A percentile compares a stretch with the other conserved stretches of the same genome.
phyloP scores from a whole-genome alignment of 192 early-diverging fungal species.

The Backusella westeae region DNA sequence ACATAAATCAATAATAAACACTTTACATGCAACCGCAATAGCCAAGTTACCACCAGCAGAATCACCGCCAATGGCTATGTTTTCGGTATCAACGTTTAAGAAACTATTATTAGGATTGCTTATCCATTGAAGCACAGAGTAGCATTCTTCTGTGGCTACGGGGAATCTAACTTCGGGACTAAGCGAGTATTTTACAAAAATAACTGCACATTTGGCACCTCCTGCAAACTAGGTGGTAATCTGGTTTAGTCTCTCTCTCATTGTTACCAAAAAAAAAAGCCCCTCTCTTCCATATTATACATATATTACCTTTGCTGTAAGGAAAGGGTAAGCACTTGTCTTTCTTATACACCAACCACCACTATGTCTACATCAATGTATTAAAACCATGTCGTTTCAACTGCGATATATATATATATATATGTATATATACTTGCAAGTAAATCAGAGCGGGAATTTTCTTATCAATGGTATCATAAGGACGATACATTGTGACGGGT shows the following conservation, averaged over 20 bases:
- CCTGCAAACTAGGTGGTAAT: background rate
- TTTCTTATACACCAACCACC: background rate
- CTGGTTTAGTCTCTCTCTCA: background rate
- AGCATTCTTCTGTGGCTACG: conserved; percentile 14
- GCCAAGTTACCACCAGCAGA: conserved; percentile 24
- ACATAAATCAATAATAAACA: background rate
- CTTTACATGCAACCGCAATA: background rate
- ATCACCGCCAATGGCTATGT: conserved; percentile 20
- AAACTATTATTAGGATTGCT: background rate
- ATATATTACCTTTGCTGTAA: background rate
- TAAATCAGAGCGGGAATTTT: background rate
- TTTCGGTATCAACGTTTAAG: background rate
- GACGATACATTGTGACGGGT: background rate
- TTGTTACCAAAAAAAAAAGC: background rate
- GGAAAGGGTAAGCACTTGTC: background rate
- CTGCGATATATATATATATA: background rate
- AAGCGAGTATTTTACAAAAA: conserved; percentile 23
- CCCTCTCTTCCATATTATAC: background rate
- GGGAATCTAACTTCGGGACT: conserved; percentile 22
- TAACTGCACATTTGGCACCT: background rate
- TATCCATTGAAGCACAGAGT: conserved; percentile 13
- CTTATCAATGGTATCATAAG: background rate
- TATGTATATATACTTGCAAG: background rate
- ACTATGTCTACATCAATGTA: background rate
- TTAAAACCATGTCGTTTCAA: background rate